A percentile compares a stretch with the other conserved stretches of the same genome.
phyloP scores from a whole-genome alignment of 2,329 filamentous ascomycete genomes.

The Botrytis elliptica region DNA sequence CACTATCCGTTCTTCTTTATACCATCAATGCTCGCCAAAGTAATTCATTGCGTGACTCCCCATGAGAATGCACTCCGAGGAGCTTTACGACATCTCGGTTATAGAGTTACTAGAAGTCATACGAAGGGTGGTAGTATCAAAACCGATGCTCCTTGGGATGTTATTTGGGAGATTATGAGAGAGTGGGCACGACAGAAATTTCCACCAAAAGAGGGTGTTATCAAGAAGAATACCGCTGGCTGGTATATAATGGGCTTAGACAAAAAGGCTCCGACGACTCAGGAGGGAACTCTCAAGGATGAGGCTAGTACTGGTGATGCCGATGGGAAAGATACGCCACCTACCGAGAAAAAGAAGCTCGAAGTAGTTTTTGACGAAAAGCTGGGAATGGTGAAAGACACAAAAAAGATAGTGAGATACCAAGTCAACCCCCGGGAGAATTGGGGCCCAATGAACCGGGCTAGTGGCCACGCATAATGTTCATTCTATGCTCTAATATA shows the following conservation, averaged over 20 bases:
- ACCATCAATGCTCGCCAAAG: slow-evolving; percentile 70
- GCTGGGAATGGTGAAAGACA: slow-evolving; percentile 68
- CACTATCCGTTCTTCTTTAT: slow-evolving; percentile 84
- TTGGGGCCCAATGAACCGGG: slow-evolving; percentile 70
- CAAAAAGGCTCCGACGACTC: slow-evolving; percentile 26
- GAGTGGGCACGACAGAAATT: slow-evolving; percentile 84
- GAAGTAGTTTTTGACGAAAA: slow-evolving; percentile 74
- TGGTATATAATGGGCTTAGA: slow-evolving; percentile 61
- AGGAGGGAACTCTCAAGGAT: slow-evolving; percentile 22
- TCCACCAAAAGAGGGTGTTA: slow-evolving; percentile 70
- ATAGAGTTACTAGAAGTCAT: slow-evolving; percentile 80
- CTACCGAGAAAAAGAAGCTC: slow-evolving; percentile 37
- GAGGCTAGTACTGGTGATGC: slow-evolving; percentile 19
- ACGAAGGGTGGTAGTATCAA: slow-evolving; percentile 87
- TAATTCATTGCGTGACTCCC: slow-evolving; percentile 76
- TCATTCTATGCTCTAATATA: neutral
- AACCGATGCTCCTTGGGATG: slow-evolving; percentile 86
- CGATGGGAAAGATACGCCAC: neutral
- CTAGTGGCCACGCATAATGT: slow-evolving; percentile 30
- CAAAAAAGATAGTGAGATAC: slow-evolving; percentile 75
- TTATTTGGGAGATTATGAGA: slow-evolving; percentile 89
- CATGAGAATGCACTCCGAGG: slow-evolving; percentile 77
- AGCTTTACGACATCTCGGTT: slow-evolving; percentile 77
- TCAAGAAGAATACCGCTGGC: slow-evolving; percentile 69
- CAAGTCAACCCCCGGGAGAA: slow-evolving; percentile 88